A percentile compares a stretch with the other conserved stretches of the same genome.
phyloP scores from a whole-genome alignment of 352 stramenopile genomes.

The Chrysophaeum taylorii region DNA sequence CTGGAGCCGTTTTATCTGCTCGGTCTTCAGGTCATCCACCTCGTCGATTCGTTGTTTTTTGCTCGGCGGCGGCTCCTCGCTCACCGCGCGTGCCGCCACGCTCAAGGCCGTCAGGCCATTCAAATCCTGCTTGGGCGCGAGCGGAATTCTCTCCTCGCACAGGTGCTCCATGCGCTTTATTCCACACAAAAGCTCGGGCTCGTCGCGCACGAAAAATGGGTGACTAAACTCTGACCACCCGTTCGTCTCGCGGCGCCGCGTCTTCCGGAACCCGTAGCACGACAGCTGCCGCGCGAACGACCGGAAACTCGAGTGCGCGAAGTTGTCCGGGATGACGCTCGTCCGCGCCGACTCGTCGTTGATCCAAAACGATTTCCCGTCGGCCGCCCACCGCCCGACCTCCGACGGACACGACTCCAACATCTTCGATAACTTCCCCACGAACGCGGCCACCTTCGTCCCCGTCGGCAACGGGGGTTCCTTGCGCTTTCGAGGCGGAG shows the following conservation, averaged over 20 bases:
- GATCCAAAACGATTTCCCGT: background rate
- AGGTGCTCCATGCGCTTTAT: conserved; percentile 15
- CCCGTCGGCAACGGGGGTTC: no score
- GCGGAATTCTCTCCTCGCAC: no score
- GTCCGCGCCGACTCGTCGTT: background rate
- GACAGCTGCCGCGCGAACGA: conserved; percentile 2
- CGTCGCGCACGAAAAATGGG: background rate
- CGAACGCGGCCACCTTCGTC: no score
- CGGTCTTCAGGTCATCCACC: no score
- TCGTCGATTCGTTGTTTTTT: no score
- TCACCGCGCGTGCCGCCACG: no score
- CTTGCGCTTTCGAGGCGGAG: no score
- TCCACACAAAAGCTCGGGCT: background rate
- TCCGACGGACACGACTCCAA: background rate
- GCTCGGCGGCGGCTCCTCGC: no score
- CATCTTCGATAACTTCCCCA: no score
- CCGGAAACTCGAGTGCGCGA: conserved; percentile 12
- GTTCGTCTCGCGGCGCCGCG: background rate
- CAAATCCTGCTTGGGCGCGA: no score
- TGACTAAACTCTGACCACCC: conserved; percentile 5
- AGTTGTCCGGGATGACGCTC: background rate
- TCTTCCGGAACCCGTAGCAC: conserved; percentile 14
- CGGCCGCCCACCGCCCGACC: background rate
- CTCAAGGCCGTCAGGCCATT: no score
- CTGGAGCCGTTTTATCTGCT: no score